Percentiles rank a stretch among this genome's conserved stretches.
phyloP scores from a whole-genome alignment of 305 asterid species.

The Fraxinus nigra region DNA sequence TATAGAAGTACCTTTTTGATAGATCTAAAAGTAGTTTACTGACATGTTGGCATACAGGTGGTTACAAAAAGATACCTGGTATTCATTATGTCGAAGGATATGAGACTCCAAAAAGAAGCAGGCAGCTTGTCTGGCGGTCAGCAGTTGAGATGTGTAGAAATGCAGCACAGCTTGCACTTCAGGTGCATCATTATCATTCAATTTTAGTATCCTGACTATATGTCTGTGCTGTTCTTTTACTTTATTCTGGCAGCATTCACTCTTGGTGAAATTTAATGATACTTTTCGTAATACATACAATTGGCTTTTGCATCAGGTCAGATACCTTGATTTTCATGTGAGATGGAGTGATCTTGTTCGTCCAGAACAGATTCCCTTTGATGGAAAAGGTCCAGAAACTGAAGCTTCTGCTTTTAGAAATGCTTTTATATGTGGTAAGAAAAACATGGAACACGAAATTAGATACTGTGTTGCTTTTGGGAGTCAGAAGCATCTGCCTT shows the following conservation, averaged over 20 bases:
- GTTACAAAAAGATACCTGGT: constrained; percentile 55
- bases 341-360: constrained; percentile 89
- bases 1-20: constrained; percentile 8
- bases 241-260: constrained; percentile 17
- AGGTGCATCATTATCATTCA: constrained; percentile 46
- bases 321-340: constrained; percentile 73
- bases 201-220: constrained; percentile 1
- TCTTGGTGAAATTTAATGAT: constrained; percentile 9
- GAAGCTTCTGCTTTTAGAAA: constrained; percentile 91
- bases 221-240: constrained; percentile 7
- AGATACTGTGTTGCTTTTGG: constrained; percentile 78
- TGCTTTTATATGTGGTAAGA: constrained; percentile 66
- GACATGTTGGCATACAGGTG: constrained; percentile 58
- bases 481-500: constrained; percentile 90
- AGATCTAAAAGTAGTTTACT: constrained; percentile 21
- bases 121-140: constrained; percentile 83
- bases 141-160: constrained; percentile 86
- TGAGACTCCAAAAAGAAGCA: constrained; percentile 65
- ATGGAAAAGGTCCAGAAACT: constrained; percentile 75
- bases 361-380: constrained; percentile 60
- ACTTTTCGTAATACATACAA: constrained; percentile 11
- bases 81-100: constrained; percentile 64
- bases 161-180: constrained; percentile 84
- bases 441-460: constrained; percentile 47
- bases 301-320: constrained; percentile 58